phyloP scores from a whole-genome alignment of 2,329 filamentous ascomycete genomes.

The Tolypocladium tundrense region DNA sequence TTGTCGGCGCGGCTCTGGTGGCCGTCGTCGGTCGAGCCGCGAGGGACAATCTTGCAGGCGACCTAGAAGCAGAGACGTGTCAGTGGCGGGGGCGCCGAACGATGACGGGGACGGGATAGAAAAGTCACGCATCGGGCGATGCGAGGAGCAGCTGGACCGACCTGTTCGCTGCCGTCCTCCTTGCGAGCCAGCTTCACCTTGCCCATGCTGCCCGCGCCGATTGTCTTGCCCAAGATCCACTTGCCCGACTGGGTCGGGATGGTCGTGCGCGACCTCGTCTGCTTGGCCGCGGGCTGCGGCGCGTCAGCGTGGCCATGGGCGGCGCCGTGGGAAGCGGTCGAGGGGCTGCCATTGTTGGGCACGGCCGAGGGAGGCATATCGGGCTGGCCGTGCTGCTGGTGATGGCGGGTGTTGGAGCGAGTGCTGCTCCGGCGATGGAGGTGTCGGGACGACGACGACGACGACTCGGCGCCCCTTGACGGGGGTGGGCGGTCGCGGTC shows the following conservation, averaged over 20 bases:
- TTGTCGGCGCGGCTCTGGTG: constrained; percentile 61
- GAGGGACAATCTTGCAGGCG: constrained; percentile 92
- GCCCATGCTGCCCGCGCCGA: constrained; percentile 96
- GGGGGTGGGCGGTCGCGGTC: constrained; percentile 19
- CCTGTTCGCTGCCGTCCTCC: constrained; percentile 82
- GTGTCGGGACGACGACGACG: constrained; percentile 22
- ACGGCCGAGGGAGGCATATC: constrained; percentile 42
- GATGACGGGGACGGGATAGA: background rate
- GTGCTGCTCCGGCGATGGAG: constrained; percentile 40
- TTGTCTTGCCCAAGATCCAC: constrained; percentile 93
- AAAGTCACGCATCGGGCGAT: background rate
- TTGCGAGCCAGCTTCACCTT: constrained; percentile 96
- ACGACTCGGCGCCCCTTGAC: constrained; percentile 44
- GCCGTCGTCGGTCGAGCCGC: constrained; percentile 80
- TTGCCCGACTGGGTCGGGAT: constrained; percentile 85
- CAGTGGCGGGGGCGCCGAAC: background rate
- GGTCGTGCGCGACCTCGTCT: constrained; percentile 58
- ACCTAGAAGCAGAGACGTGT: constrained; percentile 38
- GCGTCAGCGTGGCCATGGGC: constrained; percentile 26
- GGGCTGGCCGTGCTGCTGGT: constrained; percentile 15
- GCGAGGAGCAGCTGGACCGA: constrained; percentile 28
- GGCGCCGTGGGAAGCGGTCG: constrained; percentile 36
- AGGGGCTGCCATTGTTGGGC: constrained; percentile 42
- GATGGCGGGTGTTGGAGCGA: constrained; percentile 30
- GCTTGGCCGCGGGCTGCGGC: constrained; percentile 31